Evolutionary conservation across 768 basidiomycete species (phyloP).

Genomic region (Tubosaeta sp.): DNA sequence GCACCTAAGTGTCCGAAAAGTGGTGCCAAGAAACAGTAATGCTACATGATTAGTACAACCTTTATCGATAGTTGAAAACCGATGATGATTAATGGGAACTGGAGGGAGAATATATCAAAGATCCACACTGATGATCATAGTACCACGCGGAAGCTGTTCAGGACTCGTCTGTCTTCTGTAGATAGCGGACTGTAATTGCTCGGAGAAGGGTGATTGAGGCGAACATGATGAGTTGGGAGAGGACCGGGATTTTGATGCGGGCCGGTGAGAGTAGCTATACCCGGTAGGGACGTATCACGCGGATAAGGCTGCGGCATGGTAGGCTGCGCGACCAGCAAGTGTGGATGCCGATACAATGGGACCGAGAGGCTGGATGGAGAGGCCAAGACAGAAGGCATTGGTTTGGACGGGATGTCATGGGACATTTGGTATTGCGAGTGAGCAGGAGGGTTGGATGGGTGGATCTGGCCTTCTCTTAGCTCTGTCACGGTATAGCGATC

Average conservation of each 20-base stretch:
- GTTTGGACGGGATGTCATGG: slow-evolving; percentile 10
- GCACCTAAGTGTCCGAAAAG: neutral
- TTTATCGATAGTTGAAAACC: neutral
- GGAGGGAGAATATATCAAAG: neutral
- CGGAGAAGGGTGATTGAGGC: slow-evolving; percentile 22
- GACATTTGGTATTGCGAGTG: slow-evolving; percentile 8
- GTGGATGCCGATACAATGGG: slow-evolving; percentile 8
- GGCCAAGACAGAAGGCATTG: slow-evolving; percentile 14
- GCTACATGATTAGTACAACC: neutral
- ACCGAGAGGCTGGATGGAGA: slow-evolving; percentile 13
- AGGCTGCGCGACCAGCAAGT: slow-evolving; percentile 2
- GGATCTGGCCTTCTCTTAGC: slow-evolving; percentile 13
- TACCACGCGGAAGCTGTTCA: slow-evolving; percentile 53
- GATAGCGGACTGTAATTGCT: slow-evolving; percentile 39
- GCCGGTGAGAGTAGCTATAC: slow-evolving; percentile 17
- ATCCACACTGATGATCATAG: slow-evolving; percentile 31
- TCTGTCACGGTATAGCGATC: slow-evolving; percentile 20
- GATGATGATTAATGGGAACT: neutral
- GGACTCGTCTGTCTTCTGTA: slow-evolving; percentile 54
- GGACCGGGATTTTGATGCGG: slow-evolving; percentile 3
- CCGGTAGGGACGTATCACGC: slow-evolving; percentile 18
- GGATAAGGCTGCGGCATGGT: slow-evolving; percentile 1
- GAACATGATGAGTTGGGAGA: slow-evolving; percentile 9
- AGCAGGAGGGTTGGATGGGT: slow-evolving; percentile 7
- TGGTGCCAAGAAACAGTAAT: neutral